A percentile compares a stretch with the other conserved stretches of the same genome.
Conservation (phyloP, 2,329 filamentous ascomycete species). For the Teratosphaeria epicoccoides region DNA sequence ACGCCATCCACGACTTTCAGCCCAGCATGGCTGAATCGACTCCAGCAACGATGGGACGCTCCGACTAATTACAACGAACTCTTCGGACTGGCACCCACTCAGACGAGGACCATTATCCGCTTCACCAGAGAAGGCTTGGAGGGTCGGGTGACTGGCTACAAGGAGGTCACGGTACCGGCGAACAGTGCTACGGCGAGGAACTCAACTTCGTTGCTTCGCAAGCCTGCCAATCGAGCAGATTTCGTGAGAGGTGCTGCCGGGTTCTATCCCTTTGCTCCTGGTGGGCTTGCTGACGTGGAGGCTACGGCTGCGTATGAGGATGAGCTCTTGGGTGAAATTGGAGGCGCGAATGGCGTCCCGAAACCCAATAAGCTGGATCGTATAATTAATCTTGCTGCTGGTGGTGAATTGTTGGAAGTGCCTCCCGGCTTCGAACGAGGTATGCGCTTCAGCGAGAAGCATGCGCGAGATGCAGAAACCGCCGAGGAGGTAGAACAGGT, state of each 20-base stretch:
- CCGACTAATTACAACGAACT: constrained; percentile 71
- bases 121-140: constrained; percentile 87
- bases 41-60: constrained; percentile 85
- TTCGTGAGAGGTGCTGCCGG: constrained; percentile 88
- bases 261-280: constrained; percentile 88
- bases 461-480: constrained; percentile 41
- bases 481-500: constrained; percentile 61
- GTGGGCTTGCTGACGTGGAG: constrained; percentile 77
- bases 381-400: constrained; percentile 70
- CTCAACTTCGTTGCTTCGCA: constrained; percentile 77
- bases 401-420: constrained; percentile 67
- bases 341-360: constrained; percentile 29
- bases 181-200: constrained; percentile 88
- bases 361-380: constrained; percentile 54
- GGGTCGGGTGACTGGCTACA: constrained; percentile 85
- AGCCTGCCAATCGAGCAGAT: constrained; percentile 75
- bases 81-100: constrained; percentile 78
- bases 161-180: constrained; percentile 83
- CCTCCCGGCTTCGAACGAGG: constrained; percentile 76
- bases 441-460: constrained; percentile 57
- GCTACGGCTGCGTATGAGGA: constrained; percentile 76
- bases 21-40: constrained; percentile 70
- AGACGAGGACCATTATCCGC: constrained; percentile 86
- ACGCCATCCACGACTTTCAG: constrained; percentile 71
- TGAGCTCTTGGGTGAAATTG: constrained; percentile 47